phyloP scores from a whole-genome alignment of 2,329 filamentous ascomycete genomes.

The Zymoseptoria ardabiliae region DNA sequence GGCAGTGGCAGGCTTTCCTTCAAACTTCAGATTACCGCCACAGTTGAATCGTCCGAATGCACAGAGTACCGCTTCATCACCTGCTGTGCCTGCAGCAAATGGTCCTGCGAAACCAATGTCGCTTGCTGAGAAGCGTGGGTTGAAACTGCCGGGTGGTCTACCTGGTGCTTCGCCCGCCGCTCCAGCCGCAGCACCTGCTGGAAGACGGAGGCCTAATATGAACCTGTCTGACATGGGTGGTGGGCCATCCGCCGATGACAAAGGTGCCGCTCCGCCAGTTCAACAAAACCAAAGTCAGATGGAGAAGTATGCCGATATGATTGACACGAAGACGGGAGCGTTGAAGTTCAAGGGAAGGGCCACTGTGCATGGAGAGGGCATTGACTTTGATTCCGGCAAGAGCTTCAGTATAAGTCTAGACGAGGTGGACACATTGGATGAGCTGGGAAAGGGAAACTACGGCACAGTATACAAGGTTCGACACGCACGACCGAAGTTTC shows the following conservation, averaged over 20 bases:
- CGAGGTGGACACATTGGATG: conserved; percentile 85
- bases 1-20: conserved; percentile 34
- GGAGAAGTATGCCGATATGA: conserved; percentile 69
- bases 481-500: conserved; percentile 65
- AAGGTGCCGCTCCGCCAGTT: conserved; percentile 21
- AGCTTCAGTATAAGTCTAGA: conserved; percentile 92
- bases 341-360: conserved; percentile 91
- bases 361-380: conserved; percentile 77
- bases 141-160: conserved; percentile 54
- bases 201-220: conserved; percentile 37
- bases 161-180: conserved; percentile 39
- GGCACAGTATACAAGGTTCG: conserved; percentile 95
- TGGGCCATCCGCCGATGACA: conserved; percentile 20
- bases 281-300: conserved; percentile 35
- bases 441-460: conserved; percentile 96
- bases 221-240: conserved; percentile 39
- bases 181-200: conserved; percentile 27
- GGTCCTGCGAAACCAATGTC: conserved; percentile 41
- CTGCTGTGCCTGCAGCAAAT: conserved; percentile 38
- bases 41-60: conserved; percentile 32
- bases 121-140: conserved; percentile 60
- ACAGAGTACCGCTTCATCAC: conserved; percentile 42
- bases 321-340: conserved; percentile 85
- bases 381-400: conserved; percentile 84
- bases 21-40: conserved; percentile 38